Evolutionary conservation across 495 filamentous ascomycete species (phyloP), one percentile per base, ranked within the genome.

Genomic region (Trichocladium antarcticum): DNA sequence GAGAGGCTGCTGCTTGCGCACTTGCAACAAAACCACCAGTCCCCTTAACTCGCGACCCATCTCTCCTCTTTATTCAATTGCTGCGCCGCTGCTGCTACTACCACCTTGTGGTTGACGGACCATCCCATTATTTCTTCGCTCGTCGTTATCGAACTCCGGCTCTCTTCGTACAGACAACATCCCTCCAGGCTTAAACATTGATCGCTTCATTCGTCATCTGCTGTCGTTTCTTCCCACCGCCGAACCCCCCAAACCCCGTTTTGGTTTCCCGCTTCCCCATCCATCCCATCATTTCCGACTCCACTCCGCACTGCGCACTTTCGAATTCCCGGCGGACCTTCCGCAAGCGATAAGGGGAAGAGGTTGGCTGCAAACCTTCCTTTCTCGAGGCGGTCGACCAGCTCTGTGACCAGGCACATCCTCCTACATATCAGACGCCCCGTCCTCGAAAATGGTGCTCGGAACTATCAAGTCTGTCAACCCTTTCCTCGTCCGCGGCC

Each of bases 391-490:
- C 47, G 32, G 50, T 43, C 51, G 38, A 41, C 50, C 45, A 56
- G 11, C 20, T 45, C 32, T 37, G 42, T 52, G n/a, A 51, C 54
- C 48, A 50, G 51, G 32, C 54, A 47, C 45, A 50, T 41, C 52
- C 56, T 64, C 53, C 55, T 20, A n/a, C n/a, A n/a, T 41, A 46
- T 50, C 49, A 55, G 39, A 57, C 62, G 56, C 60, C 49, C 42
- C 41, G 57, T 58, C 55, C 50, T 51, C 54, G 53, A 65, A 83
- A 56, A 88, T 88, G 84, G 84, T 85, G 57, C 81, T 87, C 61
- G 84, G 83, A 61, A 88, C 84, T 46, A 88, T 88, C 68, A 88
- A 88, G 84, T 88, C 70, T 57, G 84, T 77, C 49, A 49, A 51
- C 53, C 58, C 29, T 50, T 31, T 29, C 51, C 17, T 45, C 43